Evolutionary conservation across 2,329 filamentous ascomycete genomes (phyloP), one percentile per base, ranked within the genome.

Genomic region (Exophiala aquamarina): DNA sequence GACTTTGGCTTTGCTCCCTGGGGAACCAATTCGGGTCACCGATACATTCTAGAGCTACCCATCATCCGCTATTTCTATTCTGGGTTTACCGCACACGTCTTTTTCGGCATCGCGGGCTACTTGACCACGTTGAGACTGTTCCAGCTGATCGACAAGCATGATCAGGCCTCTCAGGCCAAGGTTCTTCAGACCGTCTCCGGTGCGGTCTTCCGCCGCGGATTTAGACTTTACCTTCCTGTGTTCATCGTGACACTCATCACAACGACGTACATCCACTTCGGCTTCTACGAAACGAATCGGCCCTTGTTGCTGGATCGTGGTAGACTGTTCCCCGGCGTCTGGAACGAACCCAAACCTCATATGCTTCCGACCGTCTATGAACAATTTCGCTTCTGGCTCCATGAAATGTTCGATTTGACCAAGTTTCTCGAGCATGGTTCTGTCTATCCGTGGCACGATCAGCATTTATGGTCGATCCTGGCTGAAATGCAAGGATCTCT

Each of bases 51-150:
- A n/a, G 68, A 72, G 50, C 56, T 73, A 3, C 70, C 70, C 9
- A 63, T 72, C 51, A 47, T 73, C n/a, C 68, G 71, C 40, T 62
- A 72, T 56, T 53, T 71, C 19, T 69, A 70, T 45, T 67, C 70
- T 3, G 70, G 72, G 18, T 59, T 59, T 40, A 57, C 57, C 3
- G 54, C 57, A 11, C 70, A 74, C 50, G 67, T 73, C 49, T 75
- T 75, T 60, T 75, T 75, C 54, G 68, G 74, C 26, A 67, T 75
- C 18, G 73, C 70, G 4, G 72, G 71, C 41, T 75, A 74, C 46
- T 66, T 73, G 26, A 63, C 73, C 29, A 71, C 71, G 13, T 37
- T 58, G 21, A 55, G 57, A 15, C 38, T 59, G 8, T 70, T 70
- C 45, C 67, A 68, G 45, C 64, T 67, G 4, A 56, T 70, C 41